Base-by-base conservation (phyloP, 2,329 filamentous ascomycete species). In the Graphilbum ipis-grandicollis region DNA sequence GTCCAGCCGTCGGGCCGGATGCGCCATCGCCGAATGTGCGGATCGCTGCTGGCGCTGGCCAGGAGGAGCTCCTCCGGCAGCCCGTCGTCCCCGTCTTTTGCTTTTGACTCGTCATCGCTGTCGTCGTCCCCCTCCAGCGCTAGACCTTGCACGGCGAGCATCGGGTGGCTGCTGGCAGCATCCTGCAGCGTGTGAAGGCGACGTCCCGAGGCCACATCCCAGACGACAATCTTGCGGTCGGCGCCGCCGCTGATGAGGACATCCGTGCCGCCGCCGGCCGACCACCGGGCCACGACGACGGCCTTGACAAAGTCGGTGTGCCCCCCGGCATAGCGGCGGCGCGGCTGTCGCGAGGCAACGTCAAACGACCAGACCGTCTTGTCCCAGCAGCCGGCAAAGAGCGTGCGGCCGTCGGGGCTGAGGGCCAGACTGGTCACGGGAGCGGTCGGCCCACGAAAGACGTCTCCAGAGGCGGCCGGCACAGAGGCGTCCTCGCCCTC, bases 341-440 rank as follows among this genome's bases (percentile, higher is more conserved):
- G 62, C 1, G 61, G 57, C 22, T 62, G 53, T 31, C 62, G 63
- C 4, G 71, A 71, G 15, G 65, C 59, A 23, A 78, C 59, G 48
- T 81, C 67, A 80, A 84, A 94, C 23, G 79, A 80, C 76, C 85
- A 93, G 40, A 96, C 69, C 17, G 73, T 68, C 59, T 93, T 93
- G 58, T 98, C 88, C 90, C 90, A 98, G 41, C 78, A 90, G 25
- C 86, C 88, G 19, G 84, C 84, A 54, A 84, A 94, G 10, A 94
- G 52, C 1, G 59, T 28, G 10, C 26, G 26, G 26, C 26, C 26
- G 4, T 61, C 53, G 13, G 73, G 68, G 32, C 71, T 75, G 26
- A 83, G 62, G 14, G 79, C 73, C 21, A 93, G 57, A 46, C 79
- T 81, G 9, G 83, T 88, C 9, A 93, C 63, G 1, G 90, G 90